A percentile compares a stretch with the other conserved stretches of the same genome.
These are phyloP conservation scores for Plasmodium sp. DNA, from an alignment of 169 alveolate genomes.

Conservation along the genomic window DNA sequence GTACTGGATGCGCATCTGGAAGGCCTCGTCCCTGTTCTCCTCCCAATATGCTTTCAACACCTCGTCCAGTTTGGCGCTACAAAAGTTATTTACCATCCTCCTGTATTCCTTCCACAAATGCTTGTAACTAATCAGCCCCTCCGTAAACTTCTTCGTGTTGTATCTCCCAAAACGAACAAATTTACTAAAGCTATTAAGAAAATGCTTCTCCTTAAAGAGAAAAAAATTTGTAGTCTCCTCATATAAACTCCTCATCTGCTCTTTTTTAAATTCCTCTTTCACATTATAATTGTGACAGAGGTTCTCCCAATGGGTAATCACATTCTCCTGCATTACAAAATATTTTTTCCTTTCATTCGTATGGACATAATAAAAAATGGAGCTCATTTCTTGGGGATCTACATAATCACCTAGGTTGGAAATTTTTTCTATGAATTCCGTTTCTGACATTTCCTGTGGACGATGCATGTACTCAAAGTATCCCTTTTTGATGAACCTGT, in stretches of 20 bases:
- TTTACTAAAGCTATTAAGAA: background rate
- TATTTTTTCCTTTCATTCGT: slow-evolving; percentile 3
- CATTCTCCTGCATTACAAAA: background rate
- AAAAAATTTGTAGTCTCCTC: background rate
- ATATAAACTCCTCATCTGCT: background rate
- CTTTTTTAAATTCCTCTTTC: background rate
- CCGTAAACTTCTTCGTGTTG: background rate
- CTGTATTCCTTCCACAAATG: background rate
- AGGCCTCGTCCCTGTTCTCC: background rate
- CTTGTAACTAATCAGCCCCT: background rate
- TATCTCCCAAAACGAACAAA: background rate
- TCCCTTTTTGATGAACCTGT: background rate
- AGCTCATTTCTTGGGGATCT: background rate
- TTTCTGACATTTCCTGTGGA: background rate
- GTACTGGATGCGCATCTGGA: background rate
- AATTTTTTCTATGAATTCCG: background rate
- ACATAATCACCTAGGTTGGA: slow-evolving; percentile 3
- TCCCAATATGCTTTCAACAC: background rate
- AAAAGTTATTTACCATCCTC: background rate
- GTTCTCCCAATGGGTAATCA: background rate
- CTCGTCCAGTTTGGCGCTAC: background rate
- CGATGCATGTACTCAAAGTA: background rate
- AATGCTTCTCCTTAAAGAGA: background rate
- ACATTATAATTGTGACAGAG: background rate
- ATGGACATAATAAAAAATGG: slow-evolving; percentile 22